phyloP scores from a whole-genome alignment of 139 green algal species.

The Mesostigma viride region DNA sequence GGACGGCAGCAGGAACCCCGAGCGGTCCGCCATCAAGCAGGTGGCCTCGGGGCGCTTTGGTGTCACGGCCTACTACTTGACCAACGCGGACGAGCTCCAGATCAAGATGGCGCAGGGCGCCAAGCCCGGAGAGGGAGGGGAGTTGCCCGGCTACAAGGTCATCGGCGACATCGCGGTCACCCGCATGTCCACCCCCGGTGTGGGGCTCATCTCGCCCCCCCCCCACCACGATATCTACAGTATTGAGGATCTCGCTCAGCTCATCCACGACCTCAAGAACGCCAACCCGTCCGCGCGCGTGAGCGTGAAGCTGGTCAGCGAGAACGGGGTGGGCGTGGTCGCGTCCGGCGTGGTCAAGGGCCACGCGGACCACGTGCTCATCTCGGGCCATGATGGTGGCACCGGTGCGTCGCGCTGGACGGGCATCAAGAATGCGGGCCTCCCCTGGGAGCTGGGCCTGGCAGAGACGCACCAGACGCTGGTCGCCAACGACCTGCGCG shows the following conservation, averaged over 20 bases:
- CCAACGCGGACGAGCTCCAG: constrained; percentile 88
- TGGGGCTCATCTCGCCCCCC: constrained; percentile 66
- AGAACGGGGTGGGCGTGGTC: constrained; percentile 87
- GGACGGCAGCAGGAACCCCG: constrained; percentile 69
- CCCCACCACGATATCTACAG: constrained; percentile 50
- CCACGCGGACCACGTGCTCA: constrained; percentile 68
- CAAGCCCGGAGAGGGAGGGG: constrained; percentile 75
- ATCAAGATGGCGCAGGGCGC: constrained; percentile 84
- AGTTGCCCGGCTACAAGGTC: constrained; percentile 86
- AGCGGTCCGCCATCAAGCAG: constrained; percentile 79
- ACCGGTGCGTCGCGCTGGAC: constrained; percentile 79
- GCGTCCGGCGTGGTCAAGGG: constrained; percentile 84
- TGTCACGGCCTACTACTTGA: constrained; percentile 84
- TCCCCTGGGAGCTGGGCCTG: constrained; percentile 90
- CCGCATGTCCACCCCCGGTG: constrained; percentile 70
- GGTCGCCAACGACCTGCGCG: constrained; percentile 90
- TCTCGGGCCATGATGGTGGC: constrained; percentile 84
- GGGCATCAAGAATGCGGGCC: constrained; percentile 59
- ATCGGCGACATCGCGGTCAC: constrained; percentile 75
- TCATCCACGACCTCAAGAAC: constrained; percentile 55
- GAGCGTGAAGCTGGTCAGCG: constrained; percentile 86
- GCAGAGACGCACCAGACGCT: constrained; percentile 87
- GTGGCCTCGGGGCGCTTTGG: constrained; percentile 80
- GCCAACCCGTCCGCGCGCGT: constrained; percentile 57
- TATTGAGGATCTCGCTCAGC: constrained; percentile 47